Percentiles rank a stretch among this genome's conserved stretches.
Evolutionary conservation across 106 monocot species (phyloP).

Genomic region (Allium sativum): DNA sequence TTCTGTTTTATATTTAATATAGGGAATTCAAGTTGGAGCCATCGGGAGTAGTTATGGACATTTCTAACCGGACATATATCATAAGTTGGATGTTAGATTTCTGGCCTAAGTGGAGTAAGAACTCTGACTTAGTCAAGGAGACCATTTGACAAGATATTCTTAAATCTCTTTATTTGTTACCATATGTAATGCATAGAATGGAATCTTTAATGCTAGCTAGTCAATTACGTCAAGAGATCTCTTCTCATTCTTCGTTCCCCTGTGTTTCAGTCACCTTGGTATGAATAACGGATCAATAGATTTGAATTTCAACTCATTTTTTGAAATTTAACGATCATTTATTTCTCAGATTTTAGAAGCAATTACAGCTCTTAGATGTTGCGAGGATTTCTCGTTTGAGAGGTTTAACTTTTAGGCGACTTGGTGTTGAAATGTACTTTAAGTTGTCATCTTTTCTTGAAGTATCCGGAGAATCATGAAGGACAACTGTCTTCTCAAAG

Average conservation of each 20-base stretch:
- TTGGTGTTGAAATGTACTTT: constrained; percentile 87
- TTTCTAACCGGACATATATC: too few relatives aligned
- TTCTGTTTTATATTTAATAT: too few relatives aligned
- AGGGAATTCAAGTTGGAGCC: too few relatives aligned
- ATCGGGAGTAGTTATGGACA: too few relatives aligned
- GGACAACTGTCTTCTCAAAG: constrained; percentile 58
- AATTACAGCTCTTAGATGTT: constrained; percentile 68
- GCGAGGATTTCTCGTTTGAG: constrained; percentile 82
- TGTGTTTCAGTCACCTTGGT: constrained; percentile 58
- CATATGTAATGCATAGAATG: constrained; percentile 82
- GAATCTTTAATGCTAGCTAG: constrained; percentile 77
- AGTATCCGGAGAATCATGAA: constrained; percentile 63
- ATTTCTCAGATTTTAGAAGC: constrained; percentile 79
- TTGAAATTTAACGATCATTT: background rate
- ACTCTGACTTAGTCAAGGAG: too few relatives aligned
- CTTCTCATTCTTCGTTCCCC: constrained; percentile 12
- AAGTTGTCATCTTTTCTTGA: constrained; percentile 64
- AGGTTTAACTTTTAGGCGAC: constrained; percentile 84
- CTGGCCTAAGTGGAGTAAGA: too few relatives aligned
- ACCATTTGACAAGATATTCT: too few relatives aligned
- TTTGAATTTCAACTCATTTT: too few relatives aligned
- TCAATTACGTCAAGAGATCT: constrained; percentile 67
- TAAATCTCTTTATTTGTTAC: constrained; percentile 81
- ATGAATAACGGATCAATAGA: too few relatives aligned
- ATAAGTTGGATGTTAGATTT: too few relatives aligned